These are phyloP conservation scores for Rhodosporidiobolus odoratus DNA, from an alignment of 768 basidiomycete genomes.

Conservation along the genomic window DNA sequence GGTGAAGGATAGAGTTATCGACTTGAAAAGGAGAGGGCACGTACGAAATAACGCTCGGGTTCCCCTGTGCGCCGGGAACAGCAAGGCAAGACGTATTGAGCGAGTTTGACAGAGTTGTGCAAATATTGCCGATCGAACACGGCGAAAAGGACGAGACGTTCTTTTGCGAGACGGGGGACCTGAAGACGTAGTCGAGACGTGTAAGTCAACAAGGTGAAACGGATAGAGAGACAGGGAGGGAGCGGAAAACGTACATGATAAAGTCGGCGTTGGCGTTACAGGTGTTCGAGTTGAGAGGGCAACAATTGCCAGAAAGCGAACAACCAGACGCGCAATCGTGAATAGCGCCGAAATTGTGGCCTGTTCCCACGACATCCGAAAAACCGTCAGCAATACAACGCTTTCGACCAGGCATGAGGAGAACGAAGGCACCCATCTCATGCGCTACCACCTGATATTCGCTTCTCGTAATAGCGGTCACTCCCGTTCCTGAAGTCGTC, in stretches of 20 bases:
- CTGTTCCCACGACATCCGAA: neutral
- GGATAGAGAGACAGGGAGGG: neutral
- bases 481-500: conserved; percentile 71
- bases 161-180: conserved; percentile 50
- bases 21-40: conserved; percentile 33
- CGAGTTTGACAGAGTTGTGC: conserved; percentile 49
- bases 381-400: neutral
- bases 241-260: conserved; percentile 62
- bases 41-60: conserved; percentile 29
- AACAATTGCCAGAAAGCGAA: conserved; percentile 57
- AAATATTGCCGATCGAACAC: conserved; percentile 79
- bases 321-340: conserved; percentile 65
- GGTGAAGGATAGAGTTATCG: neutral
- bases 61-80: conserved; percentile 52
- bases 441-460: conserved; percentile 81
- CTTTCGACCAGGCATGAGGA: too few species aligned
- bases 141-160: conserved; percentile 61
- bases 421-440: conserved; percentile 56
- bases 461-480: conserved; percentile 67
- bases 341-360: conserved; percentile 81
- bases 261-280: conserved; percentile 66
- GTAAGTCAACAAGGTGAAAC: neutral
- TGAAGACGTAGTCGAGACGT: neutral
- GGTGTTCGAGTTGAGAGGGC: conserved; percentile 58
- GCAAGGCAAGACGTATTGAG: conserved; percentile 66